Conservation (phyloP, 371 early-diverging fungal genomes). For the Mucor saturninus region DNA sequence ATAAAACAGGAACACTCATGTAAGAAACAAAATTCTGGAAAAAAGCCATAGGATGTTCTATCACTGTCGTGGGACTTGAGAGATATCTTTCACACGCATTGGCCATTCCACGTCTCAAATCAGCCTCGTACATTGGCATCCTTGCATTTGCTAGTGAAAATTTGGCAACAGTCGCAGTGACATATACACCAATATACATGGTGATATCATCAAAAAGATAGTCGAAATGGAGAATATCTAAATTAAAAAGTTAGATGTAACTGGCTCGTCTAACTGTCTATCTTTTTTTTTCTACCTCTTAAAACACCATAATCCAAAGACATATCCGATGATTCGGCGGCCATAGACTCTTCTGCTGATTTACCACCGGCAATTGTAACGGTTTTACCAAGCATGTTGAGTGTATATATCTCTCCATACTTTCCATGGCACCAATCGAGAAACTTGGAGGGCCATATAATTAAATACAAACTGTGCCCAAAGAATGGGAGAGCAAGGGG, state of each 20-base stretch:
- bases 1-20: constrained; percentile 42
- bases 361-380: constrained; percentile 35
- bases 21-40: constrained; percentile 41
- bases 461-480: constrained; percentile 40
- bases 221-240: constrained; percentile 38
- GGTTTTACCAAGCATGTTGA: constrained; percentile 27
- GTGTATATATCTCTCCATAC: constrained; percentile 43
- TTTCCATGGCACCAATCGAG: constrained; percentile 39
- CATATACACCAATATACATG: constrained; percentile 33
- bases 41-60: constrained; percentile 23
- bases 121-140: constrained; percentile 25
- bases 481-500: constrained; percentile 39
- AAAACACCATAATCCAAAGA: constrained; percentile 40
- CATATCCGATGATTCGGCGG: constrained; percentile 26
- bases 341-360: constrained; percentile 37
- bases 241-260: too few species aligned
- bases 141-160: constrained; percentile 17
- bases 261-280: too few species aligned
- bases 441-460: constrained; percentile 31
- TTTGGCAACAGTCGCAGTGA: constrained; percentile 36
- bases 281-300: constrained; percentile 23
- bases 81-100: constrained; percentile 17
- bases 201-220: constrained; percentile 30
- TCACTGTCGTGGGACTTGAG: not conserved
- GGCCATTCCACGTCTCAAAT: constrained; percentile 29